Evolutionary conservation across 148 eudicot genomes (phyloP).

Genomic region (Diospyros lotus): DNA sequence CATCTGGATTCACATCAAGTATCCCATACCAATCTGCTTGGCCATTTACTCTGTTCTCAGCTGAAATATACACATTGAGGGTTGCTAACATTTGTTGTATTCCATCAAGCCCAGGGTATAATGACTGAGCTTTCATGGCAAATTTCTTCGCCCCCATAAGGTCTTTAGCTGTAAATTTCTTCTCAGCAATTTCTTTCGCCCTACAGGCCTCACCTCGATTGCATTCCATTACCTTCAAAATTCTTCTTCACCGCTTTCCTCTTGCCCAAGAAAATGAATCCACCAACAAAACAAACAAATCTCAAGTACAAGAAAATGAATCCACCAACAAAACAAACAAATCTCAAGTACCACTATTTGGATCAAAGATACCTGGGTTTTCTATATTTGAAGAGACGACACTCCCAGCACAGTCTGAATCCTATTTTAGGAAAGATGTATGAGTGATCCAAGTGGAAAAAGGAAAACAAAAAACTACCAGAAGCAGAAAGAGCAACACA

Average conservation of each 20-base stretch:
- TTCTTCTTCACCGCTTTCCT: neutral
- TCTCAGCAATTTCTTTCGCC: conserved; percentile 30
- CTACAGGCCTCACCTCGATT: conserved; percentile 27
- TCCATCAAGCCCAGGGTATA: conserved; percentile 28
- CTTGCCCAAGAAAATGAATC: neutral
- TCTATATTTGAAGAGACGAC: neutral
- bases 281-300: neutral
- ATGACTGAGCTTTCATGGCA: conserved; percentile 25
- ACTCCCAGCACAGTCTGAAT: neutral
- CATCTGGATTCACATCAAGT: conserved; percentile 22
- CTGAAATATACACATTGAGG: conserved; percentile 22
- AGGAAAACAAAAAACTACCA: neutral
- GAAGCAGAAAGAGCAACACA: neutral
- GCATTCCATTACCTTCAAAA: conserved; percentile 21
- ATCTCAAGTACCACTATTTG: neutral
- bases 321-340: neutral
- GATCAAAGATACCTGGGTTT: neutral
- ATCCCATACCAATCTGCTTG: conserved; percentile 26
- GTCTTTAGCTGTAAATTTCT: conserved; percentile 21
- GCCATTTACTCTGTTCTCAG: conserved; percentile 20
- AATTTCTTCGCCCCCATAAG: conserved; percentile 22
- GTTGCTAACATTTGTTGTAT: conserved; percentile 28
- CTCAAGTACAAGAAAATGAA: neutral
- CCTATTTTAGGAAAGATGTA: neutral
- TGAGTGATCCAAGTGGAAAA: neutral